phyloP scores from a whole-genome alignment of 2,329 filamentous ascomycete genomes.

The Septoria petroselini region DNA sequence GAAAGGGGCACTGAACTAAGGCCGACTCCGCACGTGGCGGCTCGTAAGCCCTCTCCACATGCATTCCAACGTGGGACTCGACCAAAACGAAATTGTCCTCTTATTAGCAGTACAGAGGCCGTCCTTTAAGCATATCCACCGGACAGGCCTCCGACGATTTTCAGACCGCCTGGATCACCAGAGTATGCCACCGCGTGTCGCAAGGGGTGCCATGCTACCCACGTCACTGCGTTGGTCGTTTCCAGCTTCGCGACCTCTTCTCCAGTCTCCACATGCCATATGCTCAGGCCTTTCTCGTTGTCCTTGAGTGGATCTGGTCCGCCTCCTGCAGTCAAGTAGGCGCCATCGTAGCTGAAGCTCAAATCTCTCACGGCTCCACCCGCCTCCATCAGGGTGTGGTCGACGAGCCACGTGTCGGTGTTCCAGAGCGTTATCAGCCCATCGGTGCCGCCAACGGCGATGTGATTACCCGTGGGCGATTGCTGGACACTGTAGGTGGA shows the following conservation, averaged over 20 bases:
- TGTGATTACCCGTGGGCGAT: conserved; percentile 66
- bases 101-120: not conserved
- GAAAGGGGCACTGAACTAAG: too few species aligned
- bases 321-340: conserved; percentile 69
- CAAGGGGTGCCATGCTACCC: conserved; percentile 73
- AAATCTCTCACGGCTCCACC: conserved; percentile 65
- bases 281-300: conserved; percentile 66
- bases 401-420: conserved; percentile 72
- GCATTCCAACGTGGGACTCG: too few species aligned
- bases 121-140: conserved; percentile 12
- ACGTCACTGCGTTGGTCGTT: conserved; percentile 60
- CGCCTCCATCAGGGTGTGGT: conserved; percentile 67
- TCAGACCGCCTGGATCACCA: conserved; percentile 62
- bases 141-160: conserved; percentile 57
- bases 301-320: conserved; percentile 44
- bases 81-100: too few species aligned
- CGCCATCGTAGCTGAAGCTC: conserved; percentile 75
- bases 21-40: too few species aligned
- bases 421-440: conserved; percentile 76
- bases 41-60: too few species aligned
- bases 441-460: conserved; percentile 73
- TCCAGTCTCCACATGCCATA: conserved; percentile 70
- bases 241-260: conserved; percentile 71
- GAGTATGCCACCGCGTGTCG: conserved; percentile 72
- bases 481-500: conserved; percentile 66